Evolutionary conservation across 192 early-diverging fungal genomes (phyloP).

Genomic region (Umbelopsis isabellina): DNA sequence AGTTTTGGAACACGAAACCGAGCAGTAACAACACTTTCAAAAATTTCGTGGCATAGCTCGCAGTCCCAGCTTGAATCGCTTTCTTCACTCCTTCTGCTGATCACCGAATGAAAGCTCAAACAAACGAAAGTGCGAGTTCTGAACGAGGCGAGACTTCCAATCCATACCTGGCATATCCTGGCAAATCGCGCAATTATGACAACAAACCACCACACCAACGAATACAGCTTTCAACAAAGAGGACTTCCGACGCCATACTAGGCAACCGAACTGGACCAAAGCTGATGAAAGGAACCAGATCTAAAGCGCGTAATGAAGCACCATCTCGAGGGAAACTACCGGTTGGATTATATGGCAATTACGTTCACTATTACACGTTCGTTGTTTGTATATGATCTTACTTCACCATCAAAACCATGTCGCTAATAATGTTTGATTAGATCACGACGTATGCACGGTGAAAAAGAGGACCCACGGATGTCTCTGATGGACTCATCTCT

Average conservation of each 20-base stretch:
- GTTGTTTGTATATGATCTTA: slow-evolving; percentile 3
- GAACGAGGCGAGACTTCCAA: not conserved
- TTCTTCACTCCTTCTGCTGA: no score
- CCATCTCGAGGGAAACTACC: not conserved
- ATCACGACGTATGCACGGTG: slow-evolving; percentile 26
- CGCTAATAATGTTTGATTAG: slow-evolving; percentile 9
- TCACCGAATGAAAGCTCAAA: no score
- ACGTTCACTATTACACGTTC: slow-evolving; percentile 60
- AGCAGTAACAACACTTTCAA: no score
- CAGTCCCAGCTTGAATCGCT: no score
- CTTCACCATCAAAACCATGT: not conserved
- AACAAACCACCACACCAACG: not conserved
- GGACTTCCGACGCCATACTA: no score
- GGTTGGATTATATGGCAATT: slow-evolving; percentile 56
- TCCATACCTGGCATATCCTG: not conserved
- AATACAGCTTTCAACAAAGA: not conserved
- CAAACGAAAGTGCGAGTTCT: no score
- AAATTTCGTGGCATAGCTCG: no score
- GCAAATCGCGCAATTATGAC: not conserved
- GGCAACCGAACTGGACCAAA: no score
- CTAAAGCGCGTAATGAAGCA: not conserved
- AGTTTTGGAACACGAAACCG: no score
- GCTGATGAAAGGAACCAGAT: no score
- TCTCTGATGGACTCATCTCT: slow-evolving; percentile 48
- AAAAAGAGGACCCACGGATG: slow-evolving; percentile 60